These are phyloP conservation scores for Tolypocladium guangdongense DNA, from an alignment of 2,329 filamentous ascomycete species.

Conservation along the genomic window DNA sequence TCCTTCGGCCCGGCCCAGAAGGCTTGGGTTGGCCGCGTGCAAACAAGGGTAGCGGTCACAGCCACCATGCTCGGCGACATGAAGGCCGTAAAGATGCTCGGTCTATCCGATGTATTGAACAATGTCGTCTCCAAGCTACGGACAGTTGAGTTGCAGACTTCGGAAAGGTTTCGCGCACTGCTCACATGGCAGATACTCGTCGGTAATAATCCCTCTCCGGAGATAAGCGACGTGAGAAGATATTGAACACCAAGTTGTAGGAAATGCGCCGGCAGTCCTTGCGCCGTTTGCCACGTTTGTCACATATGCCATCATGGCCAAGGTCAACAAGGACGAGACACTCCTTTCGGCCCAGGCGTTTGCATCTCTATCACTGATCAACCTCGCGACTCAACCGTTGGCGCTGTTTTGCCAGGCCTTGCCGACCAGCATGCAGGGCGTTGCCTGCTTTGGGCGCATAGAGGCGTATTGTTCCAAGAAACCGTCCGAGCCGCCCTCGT, in stretches of 20 bases:
- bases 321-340: background rate
- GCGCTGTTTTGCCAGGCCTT: background rate
- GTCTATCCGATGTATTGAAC: background rate
- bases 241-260: background rate
- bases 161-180: background rate
- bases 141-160: background rate
- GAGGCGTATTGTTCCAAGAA: background rate
- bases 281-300: background rate
- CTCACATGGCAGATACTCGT: background rate
- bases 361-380: background rate
- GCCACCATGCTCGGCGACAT: conserved; percentile 1
- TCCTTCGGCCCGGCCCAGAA: background rate
- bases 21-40: background rate
- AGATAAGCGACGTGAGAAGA: too few species aligned
- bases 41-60: background rate
- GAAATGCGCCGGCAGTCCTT: background rate
- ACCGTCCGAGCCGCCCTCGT: background rate
- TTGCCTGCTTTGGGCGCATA: background rate
- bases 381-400: background rate
- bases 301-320: background rate
- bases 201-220: too few species aligned
- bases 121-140: background rate
- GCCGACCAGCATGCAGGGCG: background rate
- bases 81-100: conserved; percentile 4
- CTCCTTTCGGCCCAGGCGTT: background rate